Evolutionary conservation across 2,329 filamentous ascomycete genomes (phyloP).

Genomic region (Colletotrichum sp.): DNA sequence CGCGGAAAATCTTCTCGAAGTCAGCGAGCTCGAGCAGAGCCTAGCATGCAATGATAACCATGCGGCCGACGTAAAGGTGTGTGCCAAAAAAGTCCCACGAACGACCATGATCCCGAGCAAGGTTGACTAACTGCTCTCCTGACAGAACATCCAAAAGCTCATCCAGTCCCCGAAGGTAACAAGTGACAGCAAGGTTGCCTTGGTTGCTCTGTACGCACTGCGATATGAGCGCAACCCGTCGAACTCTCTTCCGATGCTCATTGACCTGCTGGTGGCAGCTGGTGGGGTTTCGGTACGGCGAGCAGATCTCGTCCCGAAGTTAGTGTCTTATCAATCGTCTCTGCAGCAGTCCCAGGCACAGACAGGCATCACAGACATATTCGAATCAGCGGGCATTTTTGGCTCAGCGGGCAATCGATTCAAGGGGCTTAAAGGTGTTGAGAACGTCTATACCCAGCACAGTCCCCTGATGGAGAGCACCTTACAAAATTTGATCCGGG

Average conservation of each 20-base stretch:
- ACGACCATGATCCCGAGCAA: neutral
- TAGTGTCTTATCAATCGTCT: slow-evolving; percentile 86
- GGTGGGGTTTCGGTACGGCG: slow-evolving; percentile 79
- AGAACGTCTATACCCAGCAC: slow-evolving; percentile 99
- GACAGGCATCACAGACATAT: slow-evolving; percentile 86
- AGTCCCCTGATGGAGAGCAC: slow-evolving; percentile 87
- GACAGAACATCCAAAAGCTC: slow-evolving; percentile 79
- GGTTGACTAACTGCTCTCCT: neutral
- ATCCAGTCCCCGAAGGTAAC: slow-evolving; percentile 82
- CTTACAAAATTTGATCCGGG: slow-evolving; percentile 92
- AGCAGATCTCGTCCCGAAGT: slow-evolving; percentile 80
- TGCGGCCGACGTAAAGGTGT: slow-evolving; percentile 84
- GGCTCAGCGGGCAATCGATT: slow-evolving; percentile 86
- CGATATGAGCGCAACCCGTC: slow-evolving; percentile 88
- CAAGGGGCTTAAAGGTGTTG: slow-evolving; percentile 94
- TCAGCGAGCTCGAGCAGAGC: slow-evolving; percentile 96
- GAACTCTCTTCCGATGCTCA: slow-evolving; percentile 81
- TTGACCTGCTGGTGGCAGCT: slow-evolving; percentile 84
- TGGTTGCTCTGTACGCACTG: slow-evolving; percentile 93
- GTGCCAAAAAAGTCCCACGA: neutral
- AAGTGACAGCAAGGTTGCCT: slow-evolving; percentile 81
- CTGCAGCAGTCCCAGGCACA: slow-evolving; percentile 79
- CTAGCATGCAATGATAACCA: slow-evolving; percentile 97
- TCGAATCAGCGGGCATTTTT: slow-evolving; percentile 91
- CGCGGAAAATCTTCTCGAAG: slow-evolving; percentile 87